Evolutionary conservation across 495 filamentous ascomycete genomes (phyloP), one percentile per base, ranked within the genome.

Genomic region (Rhypophila decipiens): DNA sequence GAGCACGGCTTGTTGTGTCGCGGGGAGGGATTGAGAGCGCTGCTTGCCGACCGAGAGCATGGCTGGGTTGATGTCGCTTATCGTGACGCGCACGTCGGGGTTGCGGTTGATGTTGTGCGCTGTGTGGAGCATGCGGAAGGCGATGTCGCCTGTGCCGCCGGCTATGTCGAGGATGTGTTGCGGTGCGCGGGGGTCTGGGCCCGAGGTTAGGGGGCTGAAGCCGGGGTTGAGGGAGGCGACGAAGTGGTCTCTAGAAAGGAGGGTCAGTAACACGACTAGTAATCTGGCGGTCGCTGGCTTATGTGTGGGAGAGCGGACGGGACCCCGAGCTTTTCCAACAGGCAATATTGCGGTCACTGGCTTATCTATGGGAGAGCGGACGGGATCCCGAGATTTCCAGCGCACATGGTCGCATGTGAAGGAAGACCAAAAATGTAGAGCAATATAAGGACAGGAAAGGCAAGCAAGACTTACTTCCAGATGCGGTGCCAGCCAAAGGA

Each of bases 61-160:
- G 42, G 86, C 80, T 0, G 87, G 78, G 70, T 98, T 98, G 67
- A 98, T 98, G 70, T 98, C 93, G 15, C 85, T 80, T 63, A 96
- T 88, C 5, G 86, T 94, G 29, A 98, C 88, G 57, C 76, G 80
- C 18, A 88, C 88, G 39, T 78, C 63, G 5, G 75, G 74, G 72
- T 96, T 93, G 60, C 73, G 63, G 74, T 97, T 88, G 63, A 97
- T 75, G 51, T 76, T 75, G 43, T 88, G 86, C 10, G 86, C 83
- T 60, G 95, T 88, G 73, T 91, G 86, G 22, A 98, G 85, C 72
- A 96, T 83, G 49, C 93, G 89, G 77, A 96, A 96, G 29, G 93
- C 94, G 65, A 98, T 95, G 72, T 98, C 93, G 52, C 93, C 93
- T 12, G 93, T 97, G 48, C 93, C 93, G 65, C 94, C 94, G 38